Conservation (phyloP, 345 rosid genomes). For the Bruguiera parviflora region DNA sequence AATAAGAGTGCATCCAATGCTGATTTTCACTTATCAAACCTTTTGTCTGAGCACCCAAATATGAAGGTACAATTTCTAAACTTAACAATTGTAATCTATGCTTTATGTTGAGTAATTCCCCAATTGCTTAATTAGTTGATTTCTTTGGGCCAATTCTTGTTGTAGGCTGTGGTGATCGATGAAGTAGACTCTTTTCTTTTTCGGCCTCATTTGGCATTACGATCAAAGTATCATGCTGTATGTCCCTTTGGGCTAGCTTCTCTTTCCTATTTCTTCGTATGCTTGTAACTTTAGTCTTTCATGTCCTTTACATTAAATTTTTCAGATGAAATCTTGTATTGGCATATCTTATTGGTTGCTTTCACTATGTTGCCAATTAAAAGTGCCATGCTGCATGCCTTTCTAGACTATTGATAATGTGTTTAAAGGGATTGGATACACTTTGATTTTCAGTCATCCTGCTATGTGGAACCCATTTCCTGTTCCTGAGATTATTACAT, state of each 20-base stretch:
- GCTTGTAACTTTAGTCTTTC: too few relatives aligned
- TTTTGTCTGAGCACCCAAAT: constrained; percentile 90
- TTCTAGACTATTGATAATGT: background rate
- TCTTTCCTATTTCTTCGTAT: background rate
- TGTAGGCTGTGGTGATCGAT: constrained; percentile 83
- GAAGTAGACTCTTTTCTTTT: constrained; percentile 92
- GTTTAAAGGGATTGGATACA: background rate
- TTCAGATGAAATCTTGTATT: too few relatives aligned
- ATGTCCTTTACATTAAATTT: too few relatives aligned
- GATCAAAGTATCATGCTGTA: constrained; percentile 93
- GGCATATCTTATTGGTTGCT: too few relatives aligned
- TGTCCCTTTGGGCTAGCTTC: constrained; percentile 20
- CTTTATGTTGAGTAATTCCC: background rate
- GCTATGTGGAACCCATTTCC: background rate
- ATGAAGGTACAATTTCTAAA: constrained; percentile 65
- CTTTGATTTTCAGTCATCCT: background rate
- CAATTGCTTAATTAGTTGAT: background rate
- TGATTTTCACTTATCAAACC: constrained; percentile 81
- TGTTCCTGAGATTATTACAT: background rate
- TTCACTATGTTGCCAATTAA: background rate
- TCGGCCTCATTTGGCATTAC: constrained; percentile 77
- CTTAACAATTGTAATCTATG: background rate
- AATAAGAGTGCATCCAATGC: constrained; percentile 95
- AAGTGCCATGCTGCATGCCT: background rate
- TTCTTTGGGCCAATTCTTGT: constrained; percentile 12